These are phyloP conservation scores for Pascua guehoae DNA, from an alignment of 1,284 basidiomycete genomes.

Conservation along the genomic window DNA sequence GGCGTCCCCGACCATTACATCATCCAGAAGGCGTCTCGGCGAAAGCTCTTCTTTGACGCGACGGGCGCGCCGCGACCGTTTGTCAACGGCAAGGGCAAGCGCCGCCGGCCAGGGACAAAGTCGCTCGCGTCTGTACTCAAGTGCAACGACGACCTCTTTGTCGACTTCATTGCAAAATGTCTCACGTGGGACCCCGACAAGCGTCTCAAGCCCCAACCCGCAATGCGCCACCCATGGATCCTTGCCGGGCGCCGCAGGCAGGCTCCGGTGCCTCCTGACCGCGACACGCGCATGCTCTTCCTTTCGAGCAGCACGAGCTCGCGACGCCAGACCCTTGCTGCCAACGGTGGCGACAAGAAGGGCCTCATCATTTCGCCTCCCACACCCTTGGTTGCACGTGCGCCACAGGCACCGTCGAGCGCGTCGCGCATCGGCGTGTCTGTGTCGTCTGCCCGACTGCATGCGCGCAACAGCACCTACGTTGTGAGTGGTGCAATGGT, in stretches of 20 bases:
- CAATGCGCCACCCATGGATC: constrained; percentile 86
- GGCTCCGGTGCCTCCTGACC: constrained; percentile 15
- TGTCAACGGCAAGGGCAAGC: constrained; percentile 92
- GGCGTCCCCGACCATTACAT: constrained; percentile 93
- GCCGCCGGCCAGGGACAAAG: constrained; percentile 85
- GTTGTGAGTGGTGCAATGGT: constrained; percentile 10
- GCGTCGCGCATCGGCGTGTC: constrained; percentile 22
- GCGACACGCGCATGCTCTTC: constrained; percentile 11
- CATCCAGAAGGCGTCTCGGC: constrained; percentile 87
- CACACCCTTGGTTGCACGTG: constrained; percentile 41
- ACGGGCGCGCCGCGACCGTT: constrained; percentile 88
- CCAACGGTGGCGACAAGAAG: constrained; percentile 18
- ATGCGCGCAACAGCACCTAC: constrained; percentile 21
- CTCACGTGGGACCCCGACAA: constrained; percentile 97
- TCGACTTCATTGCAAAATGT: constrained; percentile 84
- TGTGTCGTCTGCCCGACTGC: constrained; percentile 17
- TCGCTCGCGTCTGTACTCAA: constrained; percentile 82
- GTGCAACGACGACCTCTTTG: constrained; percentile 63
- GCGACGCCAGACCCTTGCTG: constrained; percentile 5
- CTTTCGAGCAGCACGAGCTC: constrained; percentile 8
- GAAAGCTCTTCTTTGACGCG: constrained; percentile 94
- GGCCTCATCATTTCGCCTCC: constrained; percentile 40
- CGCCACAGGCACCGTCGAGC: constrained; percentile 13
- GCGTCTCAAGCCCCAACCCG: constrained; percentile 88
- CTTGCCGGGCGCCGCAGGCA: constrained; percentile 57